These are phyloP conservation scores for Ulvella scutata DNA, from an alignment of 139 green algal genomes.

Conservation along the genomic window DNA sequence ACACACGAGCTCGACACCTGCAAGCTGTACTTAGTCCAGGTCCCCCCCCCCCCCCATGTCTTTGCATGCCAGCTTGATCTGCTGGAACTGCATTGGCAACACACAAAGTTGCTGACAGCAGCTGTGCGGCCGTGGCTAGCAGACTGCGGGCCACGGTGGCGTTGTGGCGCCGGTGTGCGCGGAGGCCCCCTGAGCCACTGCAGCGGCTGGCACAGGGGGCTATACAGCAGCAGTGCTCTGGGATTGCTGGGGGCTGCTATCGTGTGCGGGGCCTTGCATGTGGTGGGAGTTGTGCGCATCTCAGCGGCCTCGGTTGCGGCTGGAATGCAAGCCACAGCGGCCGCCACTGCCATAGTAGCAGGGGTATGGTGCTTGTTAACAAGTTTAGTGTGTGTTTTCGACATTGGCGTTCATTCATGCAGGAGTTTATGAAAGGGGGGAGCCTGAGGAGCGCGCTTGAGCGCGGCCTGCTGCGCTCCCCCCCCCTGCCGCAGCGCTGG, in stretches of 20 bases:
- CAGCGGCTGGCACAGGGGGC: background rate
- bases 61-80: background rate
- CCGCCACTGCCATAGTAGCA: background rate
- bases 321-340: background rate
- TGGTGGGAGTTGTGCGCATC: background rate
- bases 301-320: background rate
- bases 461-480: background rate
- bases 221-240: background rate
- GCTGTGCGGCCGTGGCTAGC: background rate
- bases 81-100: background rate
- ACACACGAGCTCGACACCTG: background rate
- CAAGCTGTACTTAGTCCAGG: background rate
- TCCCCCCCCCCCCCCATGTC: background rate
- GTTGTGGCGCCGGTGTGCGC: background rate
- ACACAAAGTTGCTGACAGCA: background rate
- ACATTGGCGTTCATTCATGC: too few species aligned
- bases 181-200: background rate
- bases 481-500: background rate
- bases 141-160: background rate
- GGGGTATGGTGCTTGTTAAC: background rate
- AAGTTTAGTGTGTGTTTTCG: too few species aligned
- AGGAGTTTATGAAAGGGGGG: slow-evolving; percentile 2
- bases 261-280: background rate
- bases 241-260: background rate
- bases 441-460: background rate